Percentiles rank a stretch among this genome's conserved stretches.
These are phyloP conservation scores for Penicillium vulpinum DNA, from an alignment of 2,329 filamentous ascomycete species.

Conservation along the genomic window DNA sequence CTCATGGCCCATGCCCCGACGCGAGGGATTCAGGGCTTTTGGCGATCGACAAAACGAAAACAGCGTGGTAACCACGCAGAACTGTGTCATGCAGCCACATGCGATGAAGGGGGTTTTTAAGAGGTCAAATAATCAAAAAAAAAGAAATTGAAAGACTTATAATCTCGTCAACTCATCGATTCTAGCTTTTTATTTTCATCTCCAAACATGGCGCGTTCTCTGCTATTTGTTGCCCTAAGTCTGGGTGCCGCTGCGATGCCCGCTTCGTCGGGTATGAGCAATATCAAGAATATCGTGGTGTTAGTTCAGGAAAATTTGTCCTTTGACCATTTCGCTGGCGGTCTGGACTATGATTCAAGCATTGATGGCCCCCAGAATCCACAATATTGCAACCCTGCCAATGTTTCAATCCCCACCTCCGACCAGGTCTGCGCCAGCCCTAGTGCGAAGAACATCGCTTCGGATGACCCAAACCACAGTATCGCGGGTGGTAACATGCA, in stretches of 20 bases:
- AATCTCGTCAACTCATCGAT: not conserved
- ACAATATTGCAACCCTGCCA: conserved; percentile 45
- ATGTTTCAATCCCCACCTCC: conserved; percentile 25
- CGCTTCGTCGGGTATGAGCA: conserved; percentile 19
- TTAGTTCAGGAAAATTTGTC: conserved; percentile 48
- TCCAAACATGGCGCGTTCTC: conserved; percentile 4
- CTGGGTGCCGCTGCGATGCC: conserved; percentile 9
- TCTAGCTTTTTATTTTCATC: not conserved
- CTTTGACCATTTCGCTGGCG: conserved; percentile 45
- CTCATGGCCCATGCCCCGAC: conserved; percentile 4
- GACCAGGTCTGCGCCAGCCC: conserved; percentile 40
- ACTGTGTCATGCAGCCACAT: conserved; percentile 2
- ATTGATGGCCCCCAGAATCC: conserved; percentile 38
- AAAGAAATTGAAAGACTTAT: not conserved
- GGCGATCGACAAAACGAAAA: not conserved
- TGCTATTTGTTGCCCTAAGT: conserved; percentile 9
- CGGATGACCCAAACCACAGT: conserved; percentile 48
- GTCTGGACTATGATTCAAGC: conserved; percentile 37
- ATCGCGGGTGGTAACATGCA: conserved; percentile 48
- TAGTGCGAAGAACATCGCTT: conserved; percentile 40
- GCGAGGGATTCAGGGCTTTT: not conserved
- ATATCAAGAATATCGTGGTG: conserved; percentile 53
- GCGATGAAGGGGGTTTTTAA: not conserved
- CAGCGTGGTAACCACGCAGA: not conserved
- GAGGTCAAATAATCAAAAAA: not conserved